Percentiles rank a stretch among this genome's conserved stretches.
phyloP scores from a whole-genome alignment of 805 yeast species.

The Ogataea henricii region DNA sequence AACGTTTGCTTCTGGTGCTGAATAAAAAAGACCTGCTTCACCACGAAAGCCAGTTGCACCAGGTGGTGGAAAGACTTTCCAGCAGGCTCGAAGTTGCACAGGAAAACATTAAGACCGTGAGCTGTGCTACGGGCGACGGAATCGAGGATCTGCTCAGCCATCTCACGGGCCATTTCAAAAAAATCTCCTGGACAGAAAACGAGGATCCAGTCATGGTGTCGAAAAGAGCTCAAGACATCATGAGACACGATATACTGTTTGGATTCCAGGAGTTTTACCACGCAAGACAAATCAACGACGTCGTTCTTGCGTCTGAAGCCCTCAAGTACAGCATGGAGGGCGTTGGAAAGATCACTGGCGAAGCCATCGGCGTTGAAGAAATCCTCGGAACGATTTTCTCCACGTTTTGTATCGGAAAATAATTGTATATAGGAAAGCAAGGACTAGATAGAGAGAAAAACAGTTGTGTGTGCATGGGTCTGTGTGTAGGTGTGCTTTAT shows the following conservation, averaged over 20 bases:
- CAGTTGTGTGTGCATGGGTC: no score
- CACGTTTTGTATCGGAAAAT: constrained; percentile 92
- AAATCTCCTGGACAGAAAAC: constrained; percentile 48
- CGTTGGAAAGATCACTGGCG: constrained; percentile 90
- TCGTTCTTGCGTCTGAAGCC: constrained; percentile 79
- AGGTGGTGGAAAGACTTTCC: constrained; percentile 23
- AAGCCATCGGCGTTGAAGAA: constrained; percentile 85
- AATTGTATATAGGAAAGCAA: constrained; percentile 6
- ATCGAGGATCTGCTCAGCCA: constrained; percentile 45
- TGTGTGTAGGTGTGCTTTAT: no score
- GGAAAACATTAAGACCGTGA: constrained; percentile 43
- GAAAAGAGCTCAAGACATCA: constrained; percentile 70
- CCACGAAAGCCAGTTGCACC: constrained; percentile 11
- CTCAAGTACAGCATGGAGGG: constrained; percentile 76
- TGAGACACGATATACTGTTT: constrained; percentile 71
- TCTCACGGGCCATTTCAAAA: constrained; percentile 49
- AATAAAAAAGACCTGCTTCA: constrained; percentile 61
- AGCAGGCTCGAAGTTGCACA: constrained; percentile 30
- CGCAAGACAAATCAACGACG: constrained; percentile 58
- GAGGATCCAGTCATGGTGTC: constrained; percentile 74
- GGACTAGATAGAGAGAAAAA: neutral
- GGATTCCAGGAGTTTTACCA: constrained; percentile 68
- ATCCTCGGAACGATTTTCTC: constrained; percentile 89
- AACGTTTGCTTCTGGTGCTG: constrained; percentile 43
- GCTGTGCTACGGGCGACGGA: constrained; percentile 62